Evolutionary conservation across 1,139 yeast species (phyloP), one percentile per base, ranked within the genome.

Genomic region (Zygosaccharomyces sapae): DNA sequence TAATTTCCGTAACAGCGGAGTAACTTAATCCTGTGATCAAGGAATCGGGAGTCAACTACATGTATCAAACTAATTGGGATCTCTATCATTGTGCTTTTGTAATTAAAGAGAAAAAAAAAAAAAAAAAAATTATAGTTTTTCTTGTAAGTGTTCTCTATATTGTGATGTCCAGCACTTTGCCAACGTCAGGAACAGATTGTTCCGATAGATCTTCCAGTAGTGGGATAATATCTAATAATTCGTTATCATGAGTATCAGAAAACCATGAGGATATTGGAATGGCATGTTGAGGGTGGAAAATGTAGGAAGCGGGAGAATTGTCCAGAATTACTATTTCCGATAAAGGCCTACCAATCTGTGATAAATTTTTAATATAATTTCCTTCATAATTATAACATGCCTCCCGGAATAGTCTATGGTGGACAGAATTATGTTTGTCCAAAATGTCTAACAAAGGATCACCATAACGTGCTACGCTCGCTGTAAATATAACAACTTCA

Each of bases 241-340:
- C 99, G 64, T 90, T 90, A 67, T 92, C 99, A 66, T 92, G 98
- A 36, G 94, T 83, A 70, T 92, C 99, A 58, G 96, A 87, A 73
- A 94, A 92, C 99, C 99, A 92, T 66, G 94, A 83, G 54, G 96
- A 87, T 30, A 92, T 87, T n/a, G 99, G 99, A 37, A 94, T 85
- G 10, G 97, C 95, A 71, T 92, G 97, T 64, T 88, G 95, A 20
- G 98, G 98, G 66, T 92, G 98, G 74, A 92, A 87, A 48, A 90
- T 82, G 67, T 94, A 92, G 10, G 96, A 87, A 5, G 97, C 96
- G 2, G 99, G 98, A 1, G 97, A 89, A 69, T 92, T 92, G 71
- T 92, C 99, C 56, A 92, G 82, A 57, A 92, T 94, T 49, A 92
- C 89, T 40, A 86, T 74, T 56, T 90, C 96, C 51, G 77, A 71